phyloP scores from a whole-genome alignment of 2,329 filamentous ascomycete genomes.

The Claviceps digitariae region DNA sequence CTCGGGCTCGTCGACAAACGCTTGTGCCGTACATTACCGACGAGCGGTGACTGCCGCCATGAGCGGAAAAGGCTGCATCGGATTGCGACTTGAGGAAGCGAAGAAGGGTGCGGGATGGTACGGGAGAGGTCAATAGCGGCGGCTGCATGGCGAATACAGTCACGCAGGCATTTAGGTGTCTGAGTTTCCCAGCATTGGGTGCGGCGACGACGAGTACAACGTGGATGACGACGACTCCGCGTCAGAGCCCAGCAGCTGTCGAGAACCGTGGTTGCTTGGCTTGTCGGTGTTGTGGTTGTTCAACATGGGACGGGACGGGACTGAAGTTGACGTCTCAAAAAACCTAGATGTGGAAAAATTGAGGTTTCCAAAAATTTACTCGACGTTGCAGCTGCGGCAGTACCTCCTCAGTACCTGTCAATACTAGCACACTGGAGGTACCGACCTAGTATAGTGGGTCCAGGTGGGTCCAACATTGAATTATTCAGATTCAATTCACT shows the following conservation, averaged over 20 bases:
- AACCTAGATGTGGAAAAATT: too few relatives aligned
- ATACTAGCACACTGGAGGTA: too few relatives aligned
- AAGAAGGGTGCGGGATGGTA: conserved; percentile 45
- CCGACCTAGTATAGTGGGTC: too few relatives aligned
- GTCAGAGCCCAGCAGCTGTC: not conserved
- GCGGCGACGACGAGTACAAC: conserved; percentile 1
- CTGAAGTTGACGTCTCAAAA: not conserved
- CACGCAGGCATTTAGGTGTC: not conserved
- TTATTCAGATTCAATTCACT: too few relatives aligned
- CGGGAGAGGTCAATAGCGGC: conserved; percentile 26
- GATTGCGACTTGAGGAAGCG: conserved; percentile 63
- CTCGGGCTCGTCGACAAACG: conserved; percentile 11
- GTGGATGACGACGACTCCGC: conserved; percentile 6
- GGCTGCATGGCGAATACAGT: conserved; percentile 28
- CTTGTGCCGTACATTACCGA: conserved; percentile 4
- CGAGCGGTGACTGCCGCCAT: conserved; percentile 17
- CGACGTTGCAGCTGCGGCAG: too few relatives aligned
- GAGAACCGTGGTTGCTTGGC: not conserved
- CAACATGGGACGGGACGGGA: too few relatives aligned
- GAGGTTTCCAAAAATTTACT: too few relatives aligned
- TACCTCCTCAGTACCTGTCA: too few relatives aligned
- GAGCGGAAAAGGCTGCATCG: conserved; percentile 39
- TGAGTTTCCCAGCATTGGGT: conserved; percentile 6
- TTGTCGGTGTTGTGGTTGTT: not conserved
- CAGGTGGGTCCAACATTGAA: too few relatives aligned